Evolutionary conservation across 352 stramenopile genomes (phyloP).

Genomic region (Phytophthora agathidicida): DNA sequence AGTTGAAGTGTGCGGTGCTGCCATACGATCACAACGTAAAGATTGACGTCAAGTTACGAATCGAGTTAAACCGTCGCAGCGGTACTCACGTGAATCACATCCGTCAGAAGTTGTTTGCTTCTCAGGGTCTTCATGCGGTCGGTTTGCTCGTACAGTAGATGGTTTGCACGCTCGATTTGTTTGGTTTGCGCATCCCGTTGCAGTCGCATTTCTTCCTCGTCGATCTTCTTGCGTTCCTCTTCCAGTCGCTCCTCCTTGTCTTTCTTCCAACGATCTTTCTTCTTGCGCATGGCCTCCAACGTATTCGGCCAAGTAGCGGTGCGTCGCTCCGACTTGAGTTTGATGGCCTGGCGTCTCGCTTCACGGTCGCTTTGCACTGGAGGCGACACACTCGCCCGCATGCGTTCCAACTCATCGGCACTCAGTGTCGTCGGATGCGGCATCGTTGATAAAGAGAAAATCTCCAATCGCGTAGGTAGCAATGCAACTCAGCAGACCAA

Average conservation of each 20-base stretch:
- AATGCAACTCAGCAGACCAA: background rate
- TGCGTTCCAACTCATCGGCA: slow-evolving; percentile 70
- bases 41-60: background rate
- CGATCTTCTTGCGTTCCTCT: slow-evolving; percentile 68
- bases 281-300: slow-evolving; percentile 87
- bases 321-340: slow-evolving; percentile 80
- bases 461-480: background rate
- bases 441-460: slow-evolving; percentile 16
- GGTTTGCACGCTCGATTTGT: slow-evolving; percentile 88
- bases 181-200: slow-evolving; percentile 73
- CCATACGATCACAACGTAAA: background rate
- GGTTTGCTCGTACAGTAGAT: slow-evolving; percentile 90
- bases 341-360: slow-evolving; percentile 61
- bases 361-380: slow-evolving; percentile 73
- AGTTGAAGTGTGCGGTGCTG: slow-evolving; percentile 85
- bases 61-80: too few species aligned
- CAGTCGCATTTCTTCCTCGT: slow-evolving; percentile 78
- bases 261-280: slow-evolving; percentile 92
- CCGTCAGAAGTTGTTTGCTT: slow-evolving; percentile 82
- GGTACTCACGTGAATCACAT: slow-evolving; percentile 82
- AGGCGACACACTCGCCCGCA: slow-evolving; percentile 72
- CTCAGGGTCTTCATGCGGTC: slow-evolving; percentile 93
- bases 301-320: slow-evolving; percentile 93
- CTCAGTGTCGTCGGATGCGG: slow-evolving; percentile 57
- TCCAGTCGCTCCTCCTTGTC: slow-evolving; percentile 89